These are phyloP conservation scores for Westerdykella sp. DNA, from an alignment of 2,329 filamentous ascomycete genomes.

Conservation along the genomic window DNA sequence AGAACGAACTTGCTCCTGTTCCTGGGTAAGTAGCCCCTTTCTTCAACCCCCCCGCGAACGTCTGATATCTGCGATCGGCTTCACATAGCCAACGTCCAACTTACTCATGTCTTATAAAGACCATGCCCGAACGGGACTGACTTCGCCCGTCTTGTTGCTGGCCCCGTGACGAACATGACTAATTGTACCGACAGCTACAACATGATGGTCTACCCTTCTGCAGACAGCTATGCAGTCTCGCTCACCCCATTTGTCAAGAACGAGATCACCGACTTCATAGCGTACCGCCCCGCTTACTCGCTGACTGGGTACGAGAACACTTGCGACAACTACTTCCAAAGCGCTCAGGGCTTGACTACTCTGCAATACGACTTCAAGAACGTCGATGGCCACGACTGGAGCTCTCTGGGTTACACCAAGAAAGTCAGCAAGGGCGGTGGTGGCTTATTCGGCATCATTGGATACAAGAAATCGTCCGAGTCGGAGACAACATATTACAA, in stretches of 20 bases:
- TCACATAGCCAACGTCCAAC: neutral
- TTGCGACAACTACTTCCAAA: constrained; percentile 3
- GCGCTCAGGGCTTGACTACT: neutral
- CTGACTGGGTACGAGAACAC: constrained; percentile 3
- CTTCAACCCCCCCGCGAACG: neutral
- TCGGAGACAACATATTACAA: constrained; percentile 1
- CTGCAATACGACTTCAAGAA: constrained; percentile 4
- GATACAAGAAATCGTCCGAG: neutral
- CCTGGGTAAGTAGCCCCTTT: constrained; percentile 5
- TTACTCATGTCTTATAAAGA: constrained; percentile 1
- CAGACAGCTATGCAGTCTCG: constrained; percentile 3
- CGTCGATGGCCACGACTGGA: constrained; percentile 7
- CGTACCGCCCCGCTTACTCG: constrained; percentile 3
- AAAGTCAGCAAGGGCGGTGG: neutral
- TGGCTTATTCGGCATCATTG: constrained; percentile 3
- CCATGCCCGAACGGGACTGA: constrained; percentile 1
- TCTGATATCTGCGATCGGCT: neutral
- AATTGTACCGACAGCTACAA: constrained; percentile 8
- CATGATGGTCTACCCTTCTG: constrained; percentile 6
- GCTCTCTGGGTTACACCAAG: constrained; percentile 1
- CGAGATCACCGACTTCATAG: constrained; percentile 5
- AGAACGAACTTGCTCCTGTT: constrained; percentile 2
- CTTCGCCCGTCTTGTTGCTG: neutral
- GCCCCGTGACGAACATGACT: constrained; percentile 1
- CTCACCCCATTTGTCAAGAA: constrained; percentile 4